A percentile compares a stretch with the other conserved stretches of the same genome.
phyloP scores from a whole-genome alignment of 768 basidiomycete genomes.

The Psilocybe tampanensis region DNA sequence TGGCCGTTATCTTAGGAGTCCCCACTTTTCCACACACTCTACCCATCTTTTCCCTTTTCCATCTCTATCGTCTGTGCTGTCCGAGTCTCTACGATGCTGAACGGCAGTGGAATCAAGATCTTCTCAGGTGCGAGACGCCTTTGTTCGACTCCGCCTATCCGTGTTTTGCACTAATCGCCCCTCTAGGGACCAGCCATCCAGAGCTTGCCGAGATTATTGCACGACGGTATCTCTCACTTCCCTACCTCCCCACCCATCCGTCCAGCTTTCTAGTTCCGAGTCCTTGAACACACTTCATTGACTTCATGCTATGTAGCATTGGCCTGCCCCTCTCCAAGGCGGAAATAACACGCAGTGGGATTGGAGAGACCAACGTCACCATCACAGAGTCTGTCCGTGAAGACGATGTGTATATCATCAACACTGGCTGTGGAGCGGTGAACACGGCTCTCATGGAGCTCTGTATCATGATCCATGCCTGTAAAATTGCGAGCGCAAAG shows the following conservation, averaged over 20 bases:
- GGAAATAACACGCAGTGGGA: slow-evolving; percentile 84
- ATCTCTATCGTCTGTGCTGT: slow-evolving; percentile 21
- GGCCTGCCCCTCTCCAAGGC: slow-evolving; percentile 88
- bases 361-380: slow-evolving; percentile 90
- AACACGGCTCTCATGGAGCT: slow-evolving; percentile 98
- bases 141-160: slow-evolving; percentile 7
- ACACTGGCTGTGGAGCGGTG: slow-evolving; percentile 83
- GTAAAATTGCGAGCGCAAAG: slow-evolving; percentile 98
- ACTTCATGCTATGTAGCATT: slow-evolving; percentile 59
- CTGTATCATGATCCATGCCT: slow-evolving; percentile 99
- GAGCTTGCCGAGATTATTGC: slow-evolving; percentile 94
- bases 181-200: slow-evolving; percentile 89
- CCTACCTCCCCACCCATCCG: slow-evolving; percentile 15
- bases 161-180: slow-evolving; percentile 7
- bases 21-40: slow-evolving; percentile 1
- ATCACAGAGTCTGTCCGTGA: slow-evolving; percentile 96
- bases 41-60: slow-evolving; percentile 11
- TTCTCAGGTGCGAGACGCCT: slow-evolving; percentile 46
- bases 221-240: slow-evolving; percentile 65
- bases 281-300: slow-evolving; percentile 21
- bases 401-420: slow-evolving; percentile 98
- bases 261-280: slow-evolving; percentile 5
- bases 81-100: slow-evolving; percentile 43
- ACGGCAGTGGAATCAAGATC: slow-evolving; percentile 58
- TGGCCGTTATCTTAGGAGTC: neutral